A percentile compares a stretch with the other conserved stretches of the same genome.
phyloP scores from a whole-genome alignment of 805 yeast genomes.

The Barnettozyma vustinii region DNA sequence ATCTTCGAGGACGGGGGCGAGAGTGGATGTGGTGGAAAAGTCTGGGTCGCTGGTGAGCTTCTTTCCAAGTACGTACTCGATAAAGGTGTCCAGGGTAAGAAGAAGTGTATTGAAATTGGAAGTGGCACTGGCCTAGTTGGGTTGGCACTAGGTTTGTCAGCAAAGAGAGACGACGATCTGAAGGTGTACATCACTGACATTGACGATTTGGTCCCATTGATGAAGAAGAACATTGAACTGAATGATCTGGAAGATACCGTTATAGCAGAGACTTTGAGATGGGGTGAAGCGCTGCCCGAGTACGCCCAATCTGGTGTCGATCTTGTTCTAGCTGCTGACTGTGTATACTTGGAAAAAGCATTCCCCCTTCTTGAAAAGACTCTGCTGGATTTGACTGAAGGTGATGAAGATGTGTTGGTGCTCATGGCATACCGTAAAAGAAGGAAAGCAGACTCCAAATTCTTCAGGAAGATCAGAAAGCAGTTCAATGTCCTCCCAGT shows the following conservation, averaged over 20 bases:
- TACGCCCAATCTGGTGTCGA: slow-evolving; percentile 34
- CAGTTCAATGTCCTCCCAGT: slow-evolving; percentile 28
- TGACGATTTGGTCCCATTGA: slow-evolving; percentile 39
- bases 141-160: slow-evolving; percentile 27
- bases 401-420: slow-evolving; percentile 36
- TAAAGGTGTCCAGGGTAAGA: slow-evolving; percentile 14
- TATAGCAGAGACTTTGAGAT: slow-evolving; percentile 37
- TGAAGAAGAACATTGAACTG: slow-evolving; percentile 39
- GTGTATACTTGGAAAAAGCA: slow-evolving; percentile 51
- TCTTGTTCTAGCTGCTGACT: slow-evolving; percentile 52
- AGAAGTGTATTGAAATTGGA: slow-evolving; percentile 45
- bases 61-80: slow-evolving; percentile 40
- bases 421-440: slow-evolving; percentile 51
- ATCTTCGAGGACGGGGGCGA: slow-evolving; percentile 54
- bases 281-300: slow-evolving; percentile 38
- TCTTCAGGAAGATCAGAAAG: slow-evolving; percentile 29
- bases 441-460: slow-evolving; percentile 37
- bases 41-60: slow-evolving; percentile 58
- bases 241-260: slow-evolving; percentile 35
- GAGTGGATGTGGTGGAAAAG: slow-evolving; percentile 57
- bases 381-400: slow-evolving; percentile 35
- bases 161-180: slow-evolving; percentile 22
- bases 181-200: slow-evolving; percentile 46
- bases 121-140: slow-evolving; percentile 59
- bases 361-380: slow-evolving; percentile 49